Evolutionary conservation across 352 stramenopile genomes (phyloP), one percentile per base, ranked within the genome.

Genomic region (Blastocystis sp.): DNA sequence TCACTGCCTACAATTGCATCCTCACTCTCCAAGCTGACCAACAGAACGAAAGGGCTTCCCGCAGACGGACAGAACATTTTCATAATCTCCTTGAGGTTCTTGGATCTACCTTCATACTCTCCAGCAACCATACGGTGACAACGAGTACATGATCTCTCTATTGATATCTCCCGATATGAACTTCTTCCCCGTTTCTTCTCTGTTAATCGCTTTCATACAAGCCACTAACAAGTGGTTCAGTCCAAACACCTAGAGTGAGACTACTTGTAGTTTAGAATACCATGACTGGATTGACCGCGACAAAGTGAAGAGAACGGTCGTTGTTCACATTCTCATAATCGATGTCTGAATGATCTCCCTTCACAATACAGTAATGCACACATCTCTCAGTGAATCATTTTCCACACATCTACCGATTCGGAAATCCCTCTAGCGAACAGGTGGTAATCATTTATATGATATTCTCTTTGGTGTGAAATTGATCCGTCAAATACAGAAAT

Each of bases 51-150:
- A 11, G 46, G 29, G 18, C 42, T 63, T 27, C 8, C 18, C 14
- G 1, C 4, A 24, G 32, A 49, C 42, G 69, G 44, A n/a, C 27
- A 51, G 44, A 81, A 81, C 49, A 81, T 24, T 11, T 64, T 29
- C 44, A 81, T n/a, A 44, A 44, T 44, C 63, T 81, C 69, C 32
- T 81, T 81, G 34, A 81, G n/a, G 29, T 81, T 81, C 46, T 81
- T 81, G 0, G 69, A 63, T 64, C 69, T 81, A 49, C 3, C 3
- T n/a, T 49, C 21, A 64, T 61, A 44, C n/a, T 36, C 27, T 21
- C 27, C 18, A 63, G 32, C 7, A 44, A 81, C 3, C 32, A 46
- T 53, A 81, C 69, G 69, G 69, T 63, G 69, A 81, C n/a, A 81
- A 40, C 9, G 48, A 81, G 49, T 81, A 81, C 16, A 61, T 42